Percentiles rank a stretch among this genome's conserved stretches.
Evolutionary conservation across 1,284 basidiomycete genomes (phyloP).

Genomic region (Cryptococcus amylolentus): DNA sequence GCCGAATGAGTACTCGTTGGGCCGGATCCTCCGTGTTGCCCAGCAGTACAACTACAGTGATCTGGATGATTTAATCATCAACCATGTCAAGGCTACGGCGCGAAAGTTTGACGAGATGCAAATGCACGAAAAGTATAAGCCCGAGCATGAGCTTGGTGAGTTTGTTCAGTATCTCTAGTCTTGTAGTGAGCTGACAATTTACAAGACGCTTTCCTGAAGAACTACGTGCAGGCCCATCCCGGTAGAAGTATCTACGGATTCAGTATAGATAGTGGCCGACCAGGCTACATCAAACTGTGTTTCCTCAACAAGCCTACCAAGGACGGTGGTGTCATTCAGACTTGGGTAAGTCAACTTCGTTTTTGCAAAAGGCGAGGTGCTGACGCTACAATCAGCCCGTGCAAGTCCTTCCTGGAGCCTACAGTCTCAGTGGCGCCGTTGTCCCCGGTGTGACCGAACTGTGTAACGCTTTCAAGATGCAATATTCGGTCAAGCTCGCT

Average conservation of each 20-base stretch:
- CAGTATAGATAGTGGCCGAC: slow-evolving; percentile 79
- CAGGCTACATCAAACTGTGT: slow-evolving; percentile 89
- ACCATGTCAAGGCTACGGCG: slow-evolving; percentile 92
- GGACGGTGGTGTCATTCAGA: slow-evolving; percentile 60
- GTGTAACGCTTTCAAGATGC: slow-evolving; percentile 92
- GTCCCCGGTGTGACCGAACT: slow-evolving; percentile 85
- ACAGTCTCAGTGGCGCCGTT: slow-evolving; percentile 80
- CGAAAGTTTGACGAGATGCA: slow-evolving; percentile 92
- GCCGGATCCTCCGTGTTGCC: slow-evolving; percentile 71
- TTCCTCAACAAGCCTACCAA: slow-evolving; percentile 87
- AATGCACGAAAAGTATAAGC: slow-evolving; percentile 92
- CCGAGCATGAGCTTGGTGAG: slow-evolving; percentile 85
- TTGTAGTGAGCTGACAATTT: neutral
- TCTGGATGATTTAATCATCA: slow-evolving; percentile 95
- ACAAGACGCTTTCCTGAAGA: slow-evolving; percentile 80
- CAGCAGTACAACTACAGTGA: slow-evolving; percentile 83
- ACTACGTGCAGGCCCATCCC: slow-evolving; percentile 88
- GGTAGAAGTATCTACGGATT: slow-evolving; percentile 95
- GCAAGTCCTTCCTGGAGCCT: slow-evolving; percentile 83
- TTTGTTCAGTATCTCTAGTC: slow-evolving; percentile 19
- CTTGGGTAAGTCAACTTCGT: slow-evolving; percentile 63
- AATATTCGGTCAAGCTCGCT: slow-evolving; percentile 52
- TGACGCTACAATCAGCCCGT: slow-evolving; percentile 62
- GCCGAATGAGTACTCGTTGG: slow-evolving; percentile 65
- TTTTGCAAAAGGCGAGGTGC: neutral